Evolutionary conservation across 371 early-diverging fungal genomes (phyloP), one percentile per base, ranked within the genome.

Genomic region (Mortierella sp.): DNA sequence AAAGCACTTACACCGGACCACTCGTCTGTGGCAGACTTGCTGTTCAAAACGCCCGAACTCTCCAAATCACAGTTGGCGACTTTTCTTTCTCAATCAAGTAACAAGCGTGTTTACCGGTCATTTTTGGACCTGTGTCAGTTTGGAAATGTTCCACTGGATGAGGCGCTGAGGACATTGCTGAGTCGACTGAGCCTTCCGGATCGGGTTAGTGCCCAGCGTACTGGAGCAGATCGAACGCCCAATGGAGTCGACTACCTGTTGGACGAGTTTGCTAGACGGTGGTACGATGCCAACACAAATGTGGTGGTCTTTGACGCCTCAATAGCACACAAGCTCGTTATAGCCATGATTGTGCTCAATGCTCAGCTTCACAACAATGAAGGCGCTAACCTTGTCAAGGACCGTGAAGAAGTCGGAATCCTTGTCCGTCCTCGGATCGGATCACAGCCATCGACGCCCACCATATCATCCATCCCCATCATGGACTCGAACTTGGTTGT

Each of bases 311-410:
- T 83, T 52, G 85, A 86, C 54, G 88, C 83, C 13, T 85, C 83
- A 31, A 86, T 88, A 73, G 87, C 88, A 0, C 86, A 90, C 65
- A 91, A 90, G 65, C 89, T 97, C 10, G 88, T 92, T 25, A 92
- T 91, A 54, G 88, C 94, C 24, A 91, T 94, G 82, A 83, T 96
- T 77, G 88, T 90, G 34, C 82, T 97, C 54, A 96, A 96, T 80
- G 92, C 95, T 12, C 94, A 94, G 60, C 71, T 91, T 16, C 94
- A 96, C 86, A 92, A 91, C 67, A 86, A 86, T 52, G 84, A 84
- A 6, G 81, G 82, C 17, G 82, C 82, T 4, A 80, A 81, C 19
- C 46, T 79, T 16, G 77, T 76, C 7, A 60, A 50, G 43, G 77
- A 64, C 6, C 55, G 77, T 17, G 77, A 76, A 24, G 77, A 76